Conservation (phyloP, 2,329 filamentous ascomycete species). For the Fusarium austroafricanum region DNA sequence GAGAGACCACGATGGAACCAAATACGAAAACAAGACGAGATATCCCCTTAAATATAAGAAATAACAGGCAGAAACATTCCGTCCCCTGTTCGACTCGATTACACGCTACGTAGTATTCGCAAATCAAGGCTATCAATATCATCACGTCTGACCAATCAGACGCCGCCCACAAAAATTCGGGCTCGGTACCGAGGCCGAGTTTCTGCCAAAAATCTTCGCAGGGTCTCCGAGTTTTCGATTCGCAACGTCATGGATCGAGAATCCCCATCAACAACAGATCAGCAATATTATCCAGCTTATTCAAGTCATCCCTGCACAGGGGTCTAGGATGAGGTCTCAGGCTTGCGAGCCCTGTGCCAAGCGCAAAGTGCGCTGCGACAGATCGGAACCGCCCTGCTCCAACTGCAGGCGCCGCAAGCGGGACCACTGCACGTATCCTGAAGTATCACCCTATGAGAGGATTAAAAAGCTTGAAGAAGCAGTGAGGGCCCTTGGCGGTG, state of each 20-base stretch:
- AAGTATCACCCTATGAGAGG: conserved; percentile 14
- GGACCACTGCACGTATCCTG: conserved; percentile 24
- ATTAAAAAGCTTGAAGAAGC: conserved; percentile 21
- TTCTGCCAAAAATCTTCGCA: conserved; percentile 7
- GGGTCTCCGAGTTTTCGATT: conserved; percentile 24
- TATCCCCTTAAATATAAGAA: background rate
- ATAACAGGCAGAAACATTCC: background rate
- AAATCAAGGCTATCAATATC: background rate
- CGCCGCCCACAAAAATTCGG: background rate
- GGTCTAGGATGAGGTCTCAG: conserved; percentile 9
- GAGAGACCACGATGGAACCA: too few species aligned
- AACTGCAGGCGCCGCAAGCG: conserved; percentile 30
- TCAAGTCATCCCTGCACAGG: background rate
- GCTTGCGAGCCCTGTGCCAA: conserved; percentile 33
- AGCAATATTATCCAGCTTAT: background rate
- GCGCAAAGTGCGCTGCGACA: conserved; percentile 29
- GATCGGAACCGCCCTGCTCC: conserved; percentile 17
- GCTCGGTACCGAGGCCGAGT: conserved; percentile 34
- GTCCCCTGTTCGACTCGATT: background rate
- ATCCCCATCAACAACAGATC: background rate
- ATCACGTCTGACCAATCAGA: background rate
- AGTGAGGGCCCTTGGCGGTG: conserved; percentile 17
- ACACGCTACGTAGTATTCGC: background rate
- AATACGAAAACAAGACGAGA: background rate
- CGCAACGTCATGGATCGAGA: conserved; percentile 15